These are phyloP conservation scores for Cystofilobasidium macerans DNA, from an alignment of 768 basidiomycete genomes.

Conservation along the genomic window DNA sequence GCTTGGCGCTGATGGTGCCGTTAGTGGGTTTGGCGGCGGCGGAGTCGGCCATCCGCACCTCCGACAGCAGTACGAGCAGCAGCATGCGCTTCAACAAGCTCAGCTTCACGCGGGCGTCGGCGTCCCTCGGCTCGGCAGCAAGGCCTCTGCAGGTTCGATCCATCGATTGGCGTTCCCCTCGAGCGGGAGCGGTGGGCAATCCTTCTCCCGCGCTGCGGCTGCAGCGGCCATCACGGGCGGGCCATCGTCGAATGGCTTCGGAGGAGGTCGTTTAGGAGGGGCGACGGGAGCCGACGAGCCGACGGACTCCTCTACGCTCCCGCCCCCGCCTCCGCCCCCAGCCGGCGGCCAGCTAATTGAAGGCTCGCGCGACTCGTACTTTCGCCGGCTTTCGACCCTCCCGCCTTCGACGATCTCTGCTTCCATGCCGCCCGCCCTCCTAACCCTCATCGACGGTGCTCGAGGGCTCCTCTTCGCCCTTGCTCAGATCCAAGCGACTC, in stretches of 20 bases:
- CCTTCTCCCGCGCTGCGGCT: neutral
- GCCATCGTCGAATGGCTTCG: too few species aligned
- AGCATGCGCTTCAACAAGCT: too few species aligned
- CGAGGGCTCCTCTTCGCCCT: slow-evolving; percentile 84
- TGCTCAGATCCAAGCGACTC: slow-evolving; percentile 77
- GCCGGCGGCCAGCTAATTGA: slow-evolving; percentile 44
- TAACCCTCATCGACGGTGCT: slow-evolving; percentile 69
- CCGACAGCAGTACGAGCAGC: too few species aligned
- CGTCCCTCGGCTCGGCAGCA: neutral
- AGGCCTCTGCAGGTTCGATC: neutral
- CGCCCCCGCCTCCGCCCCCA: neutral
- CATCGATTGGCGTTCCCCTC: neutral
- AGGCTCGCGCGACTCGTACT: slow-evolving; percentile 80
- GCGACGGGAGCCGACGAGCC: neutral
- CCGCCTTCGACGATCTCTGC: slow-evolving; percentile 52
- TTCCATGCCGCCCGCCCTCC: slow-evolving; percentile 58
- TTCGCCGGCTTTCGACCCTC: slow-evolving; percentile 74
- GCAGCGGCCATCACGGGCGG: too few species aligned
- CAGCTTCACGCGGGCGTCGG: too few species aligned
- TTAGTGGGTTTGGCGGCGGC: too few species aligned
- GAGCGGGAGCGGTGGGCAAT: neutral
- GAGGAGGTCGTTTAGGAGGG: neutral
- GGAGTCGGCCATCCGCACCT: too few species aligned
- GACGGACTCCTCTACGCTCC: neutral
- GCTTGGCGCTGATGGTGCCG: too few species aligned